Conservation (phyloP, 495 filamentous ascomycete species). For the Aspergillus leporis region DNA sequence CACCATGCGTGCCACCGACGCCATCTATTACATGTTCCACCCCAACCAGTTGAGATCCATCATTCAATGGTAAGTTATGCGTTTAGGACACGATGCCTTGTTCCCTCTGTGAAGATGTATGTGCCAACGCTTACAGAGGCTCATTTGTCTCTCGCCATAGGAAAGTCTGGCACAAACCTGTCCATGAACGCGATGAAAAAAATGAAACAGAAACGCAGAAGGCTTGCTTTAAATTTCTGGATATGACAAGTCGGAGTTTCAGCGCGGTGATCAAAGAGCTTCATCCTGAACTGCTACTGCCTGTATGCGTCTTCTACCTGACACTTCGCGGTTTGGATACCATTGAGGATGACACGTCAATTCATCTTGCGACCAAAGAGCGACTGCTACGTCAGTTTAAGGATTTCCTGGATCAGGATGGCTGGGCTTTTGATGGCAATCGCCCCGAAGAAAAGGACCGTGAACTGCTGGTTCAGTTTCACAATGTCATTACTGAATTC, state of each 20-base stretch:
- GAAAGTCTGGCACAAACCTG: constrained; percentile 95
- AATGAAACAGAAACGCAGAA: constrained; percentile 74
- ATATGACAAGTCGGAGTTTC: constrained; percentile 91
- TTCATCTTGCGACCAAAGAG: constrained; percentile 77
- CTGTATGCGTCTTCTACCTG: constrained; percentile 92
- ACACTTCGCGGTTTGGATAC: constrained; percentile 89
- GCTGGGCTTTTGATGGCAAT: constrained; percentile 85
- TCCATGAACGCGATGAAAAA: constrained; percentile 75
- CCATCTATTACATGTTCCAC: constrained; percentile 77
- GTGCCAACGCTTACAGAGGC: constrained; percentile 21
- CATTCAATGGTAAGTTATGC: constrained; percentile 77
- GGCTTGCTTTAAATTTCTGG: constrained; percentile 82
- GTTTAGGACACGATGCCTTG: background rate
- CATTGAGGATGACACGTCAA: constrained; percentile 97
- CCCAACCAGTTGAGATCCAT: constrained; percentile 78
- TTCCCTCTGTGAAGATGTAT: constrained; percentile 6
- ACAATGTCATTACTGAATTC: constrained; percentile 82
- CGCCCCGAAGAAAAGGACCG: constrained; percentile 93
- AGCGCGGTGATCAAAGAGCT: constrained; percentile 91
- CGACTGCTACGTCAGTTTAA: constrained; percentile 82
- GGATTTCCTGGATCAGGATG: constrained; percentile 72
- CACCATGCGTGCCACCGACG: constrained; percentile 56
- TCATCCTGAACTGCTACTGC: constrained; percentile 87
- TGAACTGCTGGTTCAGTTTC: constrained; percentile 87
- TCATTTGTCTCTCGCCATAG: too few relatives aligned